Conservation (phyloP, 441 rosid genomes). For the Melastoma candidum region DNA sequence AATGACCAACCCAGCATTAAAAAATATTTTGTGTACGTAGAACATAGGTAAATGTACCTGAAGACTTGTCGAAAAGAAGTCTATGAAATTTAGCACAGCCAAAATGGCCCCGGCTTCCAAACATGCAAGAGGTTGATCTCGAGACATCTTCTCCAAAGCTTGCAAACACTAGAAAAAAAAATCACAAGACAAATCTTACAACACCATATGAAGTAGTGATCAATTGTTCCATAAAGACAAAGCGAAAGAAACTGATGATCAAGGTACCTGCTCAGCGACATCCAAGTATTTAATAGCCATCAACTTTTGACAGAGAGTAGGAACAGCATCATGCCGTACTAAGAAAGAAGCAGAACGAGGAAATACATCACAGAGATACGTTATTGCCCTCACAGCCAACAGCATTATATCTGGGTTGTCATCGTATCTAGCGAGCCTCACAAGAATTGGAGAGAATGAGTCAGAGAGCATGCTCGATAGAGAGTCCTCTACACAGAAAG, state of each 20-base stretch:
- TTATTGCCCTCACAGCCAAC: constrained; percentile 78
- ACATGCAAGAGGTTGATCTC: constrained; percentile 81
- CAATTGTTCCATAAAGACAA: no score
- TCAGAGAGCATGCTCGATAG: constrained; percentile 62
- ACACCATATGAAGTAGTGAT: neutral
- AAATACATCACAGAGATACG: constrained; percentile 87
- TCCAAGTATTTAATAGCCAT: constrained; percentile 78
- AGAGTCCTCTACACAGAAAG: constrained; percentile 82
- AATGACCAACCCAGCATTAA: no score
- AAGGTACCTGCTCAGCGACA: constrained; percentile 90
- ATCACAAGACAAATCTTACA: constrained; percentile 1
- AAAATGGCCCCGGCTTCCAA: constrained; percentile 83
- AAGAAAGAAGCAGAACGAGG: constrained; percentile 73
- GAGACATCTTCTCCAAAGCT: constrained; percentile 96
- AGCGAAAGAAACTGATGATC: neutral
- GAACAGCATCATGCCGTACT: constrained; percentile 68
- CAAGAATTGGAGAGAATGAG: constrained; percentile 67
- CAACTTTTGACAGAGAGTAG: constrained; percentile 80
- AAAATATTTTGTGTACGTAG: no score
- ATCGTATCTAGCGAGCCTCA: constrained; percentile 39
- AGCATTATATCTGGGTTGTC: constrained; percentile 64
- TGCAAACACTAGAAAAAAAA: constrained; percentile 63
- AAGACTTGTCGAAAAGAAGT: constrained; percentile 81
- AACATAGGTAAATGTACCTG: constrained; percentile 38
- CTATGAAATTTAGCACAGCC: constrained; percentile 79